Conservation (phyloP, 1,284 basidiomycete genomes). For the Volvariella surrecta region DNA sequence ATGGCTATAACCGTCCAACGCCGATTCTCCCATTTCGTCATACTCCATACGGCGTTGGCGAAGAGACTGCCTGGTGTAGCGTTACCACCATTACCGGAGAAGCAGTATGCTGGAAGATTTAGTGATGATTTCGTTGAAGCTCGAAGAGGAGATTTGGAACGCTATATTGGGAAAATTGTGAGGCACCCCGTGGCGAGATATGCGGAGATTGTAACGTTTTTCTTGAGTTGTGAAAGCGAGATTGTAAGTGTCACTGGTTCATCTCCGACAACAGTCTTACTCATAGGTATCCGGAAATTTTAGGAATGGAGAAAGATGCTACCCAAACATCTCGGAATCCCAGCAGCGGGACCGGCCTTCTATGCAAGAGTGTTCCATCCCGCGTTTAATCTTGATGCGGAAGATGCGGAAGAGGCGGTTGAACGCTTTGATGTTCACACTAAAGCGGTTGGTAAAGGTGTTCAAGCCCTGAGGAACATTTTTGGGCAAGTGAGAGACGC, state of each 20-base stretch:
- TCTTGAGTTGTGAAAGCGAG: conserved; percentile 69
- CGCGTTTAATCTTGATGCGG: conserved; percentile 71
- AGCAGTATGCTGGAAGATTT: conserved; percentile 76
- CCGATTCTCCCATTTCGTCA: conserved; percentile 79
- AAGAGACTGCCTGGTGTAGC: conserved; percentile 66
- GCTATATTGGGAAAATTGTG: conserved; percentile 64
- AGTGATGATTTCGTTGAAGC: conserved; percentile 78
- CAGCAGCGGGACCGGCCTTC: conserved; percentile 60
- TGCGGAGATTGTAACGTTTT: conserved; percentile 75
- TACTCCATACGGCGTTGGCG: conserved; percentile 62
- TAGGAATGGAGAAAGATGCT: conserved; percentile 69
- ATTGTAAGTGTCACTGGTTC: conserved; percentile 38
- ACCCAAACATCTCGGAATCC: conserved; percentile 50
- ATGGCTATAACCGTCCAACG: conserved; percentile 65
- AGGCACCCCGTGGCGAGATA: conserved; percentile 76
- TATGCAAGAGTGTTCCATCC: conserved; percentile 79
- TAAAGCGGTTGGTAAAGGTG: conserved; percentile 53
- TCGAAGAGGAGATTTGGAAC: conserved; percentile 68
- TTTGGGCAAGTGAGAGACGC: conserved; percentile 58
- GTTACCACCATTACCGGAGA: conserved; percentile 75
- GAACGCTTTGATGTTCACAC: conserved; percentile 60
- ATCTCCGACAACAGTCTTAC: background rate
- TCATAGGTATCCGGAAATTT: conserved; percentile 5
- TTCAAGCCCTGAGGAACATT: conserved; percentile 55
- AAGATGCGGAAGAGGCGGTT: conserved; percentile 50